phyloP scores from a whole-genome alignment of 345 rosid genomes.

The Hibiscus syriacus region DNA sequence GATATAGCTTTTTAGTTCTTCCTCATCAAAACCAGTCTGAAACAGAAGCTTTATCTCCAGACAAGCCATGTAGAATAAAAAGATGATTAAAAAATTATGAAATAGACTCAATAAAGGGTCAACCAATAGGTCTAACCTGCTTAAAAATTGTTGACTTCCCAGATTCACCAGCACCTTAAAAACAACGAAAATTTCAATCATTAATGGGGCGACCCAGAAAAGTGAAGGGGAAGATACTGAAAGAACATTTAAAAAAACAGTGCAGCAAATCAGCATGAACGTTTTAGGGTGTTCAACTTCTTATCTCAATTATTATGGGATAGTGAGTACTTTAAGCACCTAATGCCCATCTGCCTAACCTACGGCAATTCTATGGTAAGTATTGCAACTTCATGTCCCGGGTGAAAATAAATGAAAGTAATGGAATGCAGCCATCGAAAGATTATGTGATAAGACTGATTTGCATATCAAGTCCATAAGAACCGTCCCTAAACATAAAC shows the following conservation, averaged over 20 bases:
- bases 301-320: neutral
- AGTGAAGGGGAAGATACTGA: neutral
- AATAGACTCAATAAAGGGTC: neutral
- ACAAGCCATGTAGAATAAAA: conserved; percentile 1
- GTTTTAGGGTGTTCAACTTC: neutral
- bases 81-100: neutral
- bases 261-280: neutral
- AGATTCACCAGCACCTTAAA: conserved; percentile 92
- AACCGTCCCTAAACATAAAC: too few species aligned
- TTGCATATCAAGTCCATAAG: too few species aligned
- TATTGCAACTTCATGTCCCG: neutral
- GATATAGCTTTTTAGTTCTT: conserved; percentile 77
- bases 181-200: conserved; percentile 11
- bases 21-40: conserved; percentile 94
- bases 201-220: neutral
- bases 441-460: too few species aligned
- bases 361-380: neutral
- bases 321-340: neutral
- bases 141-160: conserved; percentile 99
- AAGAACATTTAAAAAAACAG: neutral
- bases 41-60: conserved; percentile 89
- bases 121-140: conserved; percentile 52
- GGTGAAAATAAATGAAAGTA: neutral
- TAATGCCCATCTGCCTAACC: neutral
- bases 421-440: neutral